Base-by-base conservation (phyloP, 306 rosid species). In the Ormosia emarginata region DNA sequence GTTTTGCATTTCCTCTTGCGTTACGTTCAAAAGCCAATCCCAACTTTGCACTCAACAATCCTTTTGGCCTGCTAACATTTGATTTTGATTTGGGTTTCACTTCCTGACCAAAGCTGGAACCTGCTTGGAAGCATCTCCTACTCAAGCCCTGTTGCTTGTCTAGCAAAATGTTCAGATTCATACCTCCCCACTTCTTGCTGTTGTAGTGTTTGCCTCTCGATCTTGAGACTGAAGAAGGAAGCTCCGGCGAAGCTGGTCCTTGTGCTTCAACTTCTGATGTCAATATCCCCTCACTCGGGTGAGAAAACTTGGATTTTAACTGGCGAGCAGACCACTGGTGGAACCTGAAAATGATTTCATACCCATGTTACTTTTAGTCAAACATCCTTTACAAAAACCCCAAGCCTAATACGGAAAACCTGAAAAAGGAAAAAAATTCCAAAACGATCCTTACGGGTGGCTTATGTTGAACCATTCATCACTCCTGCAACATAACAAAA, bases 151-250 rank as follows among this genome's bases (percentile, higher is more conserved):
- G 84, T 29, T 47, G 52, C 85, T 88, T 86, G 78, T 87, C 87
- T 6, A 84, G 70, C 67, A 76, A 70, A 53, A n/a, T 24, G 46
- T 75, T 84, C 70, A 79, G 83, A 75, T 75, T 77, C 17, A 41
- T 79, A 55, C 79, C 88, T 81, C 61, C 86, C 92, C 92, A 88
- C 15, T 85, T 91, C 86, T 91, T 90, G 79, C 64, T 81, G 52
- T 37, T 88, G 69, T 87, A 91, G 58, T 88, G 67, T 70, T 91
- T 92, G 24, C 98, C 98, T 87, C 97, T 92, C 8, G 96, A 90
- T 75, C 82, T 91, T 9, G 97, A 90, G 29, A 94, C 97, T 4
- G 94, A 92, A 6, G 79, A 50, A 11, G 94, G 92, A 86, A 89
- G 90, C 67, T 40, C 82, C 1, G 90, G 98, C 0, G 90, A 90